These are phyloP conservation scores for Yarrowia yakushimensis DNA, from an alignment of 805 yeast genomes.

Conservation along the genomic window DNA sequence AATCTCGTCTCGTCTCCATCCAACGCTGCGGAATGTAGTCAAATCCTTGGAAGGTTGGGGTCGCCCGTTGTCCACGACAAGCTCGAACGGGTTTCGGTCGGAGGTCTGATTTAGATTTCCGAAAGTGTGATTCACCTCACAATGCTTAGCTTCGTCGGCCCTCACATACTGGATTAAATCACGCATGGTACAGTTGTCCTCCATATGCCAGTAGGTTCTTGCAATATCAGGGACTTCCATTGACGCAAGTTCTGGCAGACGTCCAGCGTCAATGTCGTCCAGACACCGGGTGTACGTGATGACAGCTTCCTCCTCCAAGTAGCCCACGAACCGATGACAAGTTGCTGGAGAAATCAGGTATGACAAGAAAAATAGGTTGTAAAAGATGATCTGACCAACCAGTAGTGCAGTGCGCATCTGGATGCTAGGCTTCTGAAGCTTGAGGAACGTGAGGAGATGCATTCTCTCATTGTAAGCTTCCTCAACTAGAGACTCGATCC, in stretches of 20 bases:
- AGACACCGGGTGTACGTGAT: conserved; percentile 61
- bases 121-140: conserved; percentile 75
- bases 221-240: conserved; percentile 47
- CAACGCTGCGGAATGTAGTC: conserved; percentile 33
- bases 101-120: conserved; percentile 53
- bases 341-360: conserved; percentile 58
- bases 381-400: conserved; percentile 6
- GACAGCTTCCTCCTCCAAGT: conserved; percentile 74
- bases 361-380: conserved; percentile 52
- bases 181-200: conserved; percentile 49
- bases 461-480: conserved; percentile 77
- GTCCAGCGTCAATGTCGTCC: conserved; percentile 50
- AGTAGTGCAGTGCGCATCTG: conserved; percentile 45
- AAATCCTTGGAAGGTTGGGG: conserved; percentile 41
- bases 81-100: conserved; percentile 69
- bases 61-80: conserved; percentile 38
- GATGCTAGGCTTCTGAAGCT: conserved; percentile 59
- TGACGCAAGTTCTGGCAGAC: conserved; percentile 47
- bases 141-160: conserved; percentile 75
- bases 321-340: conserved; percentile 75
- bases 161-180: conserved; percentile 60
- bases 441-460: conserved; percentile 67
- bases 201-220: conserved; percentile 59
- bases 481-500: conserved; percentile 69
- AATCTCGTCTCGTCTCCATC: conserved; percentile 40